Percentiles rank a stretch among this genome's conserved stretches.
Evolutionary conservation across 495 filamentous ascomycete species (phyloP).

Genomic region (Cudoniella acicularis): DNA sequence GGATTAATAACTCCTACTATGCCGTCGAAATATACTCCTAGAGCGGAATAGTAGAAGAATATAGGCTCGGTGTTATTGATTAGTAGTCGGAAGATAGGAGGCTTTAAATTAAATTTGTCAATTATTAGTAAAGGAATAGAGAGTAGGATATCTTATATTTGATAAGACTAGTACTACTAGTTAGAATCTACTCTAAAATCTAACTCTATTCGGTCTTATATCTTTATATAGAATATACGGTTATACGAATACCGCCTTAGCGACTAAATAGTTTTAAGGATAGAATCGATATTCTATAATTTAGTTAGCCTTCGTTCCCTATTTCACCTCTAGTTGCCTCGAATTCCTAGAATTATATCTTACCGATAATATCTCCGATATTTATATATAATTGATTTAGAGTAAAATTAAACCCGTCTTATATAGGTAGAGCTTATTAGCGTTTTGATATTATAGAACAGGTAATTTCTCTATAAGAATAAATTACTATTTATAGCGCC

Average conservation of each 20-base stretch:
- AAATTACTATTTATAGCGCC: too few species aligned
- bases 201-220: neutral
- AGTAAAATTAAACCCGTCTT: too few species aligned
- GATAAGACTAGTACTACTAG: slow-evolving; percentile 11
- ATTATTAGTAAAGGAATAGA: neutral
- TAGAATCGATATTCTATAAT: slow-evolving; percentile 5
- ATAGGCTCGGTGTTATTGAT: slow-evolving; percentile 57
- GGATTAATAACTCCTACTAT: slow-evolving; percentile 51
- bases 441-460: too few species aligned
- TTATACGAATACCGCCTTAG: neutral
- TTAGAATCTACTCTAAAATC: slow-evolving; percentile 3
- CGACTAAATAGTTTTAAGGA: slow-evolving; percentile 1
- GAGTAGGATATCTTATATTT: slow-evolving; percentile 27
- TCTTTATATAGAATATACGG: neutral
- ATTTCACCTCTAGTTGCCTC: too few species aligned
- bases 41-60: slow-evolving; percentile 58
- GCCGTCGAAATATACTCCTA: slow-evolving; percentile 34
- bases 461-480: too few species aligned
- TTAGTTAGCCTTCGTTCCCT: too few species aligned
- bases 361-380: too few species aligned
- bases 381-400: too few species aligned
- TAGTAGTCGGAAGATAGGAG: slow-evolving; percentile 42
- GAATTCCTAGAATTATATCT: too few species aligned
- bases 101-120: slow-evolving; percentile 26
- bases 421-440: too few species aligned